Evolutionary conservation across 2,329 filamentous ascomycete genomes (phyloP), one percentile per base, ranked within the genome.

Genomic region (Ilyonectria mors-panacis): DNA sequence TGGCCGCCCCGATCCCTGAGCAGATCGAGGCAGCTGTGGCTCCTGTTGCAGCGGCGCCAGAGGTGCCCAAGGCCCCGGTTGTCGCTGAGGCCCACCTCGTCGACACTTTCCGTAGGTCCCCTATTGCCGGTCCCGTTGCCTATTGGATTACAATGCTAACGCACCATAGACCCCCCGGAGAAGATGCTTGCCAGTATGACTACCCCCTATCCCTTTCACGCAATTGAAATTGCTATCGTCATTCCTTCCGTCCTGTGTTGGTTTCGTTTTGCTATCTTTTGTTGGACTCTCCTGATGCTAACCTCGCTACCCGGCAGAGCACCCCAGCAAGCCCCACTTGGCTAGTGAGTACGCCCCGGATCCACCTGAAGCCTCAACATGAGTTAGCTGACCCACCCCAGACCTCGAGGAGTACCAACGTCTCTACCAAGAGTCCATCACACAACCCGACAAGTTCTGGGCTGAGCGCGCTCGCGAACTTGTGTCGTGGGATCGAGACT

Each of bases 391-490:
- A 73, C 69, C 70, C 66, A 65, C 69, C 64, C 54, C 66, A 92
- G 89, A 84, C 75, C 79, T 92, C 67, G 89, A 92, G 70, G 88
- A 92, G 74, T 93, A 93, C 81, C 87, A 92, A 78, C 84, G 85
- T 77, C 81, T 92, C 65, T 92, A 93, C 86, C 86, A 91, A 78
- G 88, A 99, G 84, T 99, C 96, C 54, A 98, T 99, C 80, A 91
- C 92, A 75, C 86, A 96, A 75, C 95, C 96, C 56, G 85, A 95
- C 71, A 91, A 92, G 81, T 99, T 98, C 86, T 99, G 95, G 95
- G 94, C 87, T 68, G 88, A 88, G 72, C 87, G 92, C 80, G 96
- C 95, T 56, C 93, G 94, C 71, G 94, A 98, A 77, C 90, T 98
- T 61, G 88, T 99, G 74, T 91, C 92, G 57, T 99, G 96, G 93